A percentile compares a stretch with the other conserved stretches of the same genome.
These are phyloP conservation scores for Antarctomyces pellizariae DNA, from an alignment of 495 filamentous ascomycete species.

Conservation along the genomic window DNA sequence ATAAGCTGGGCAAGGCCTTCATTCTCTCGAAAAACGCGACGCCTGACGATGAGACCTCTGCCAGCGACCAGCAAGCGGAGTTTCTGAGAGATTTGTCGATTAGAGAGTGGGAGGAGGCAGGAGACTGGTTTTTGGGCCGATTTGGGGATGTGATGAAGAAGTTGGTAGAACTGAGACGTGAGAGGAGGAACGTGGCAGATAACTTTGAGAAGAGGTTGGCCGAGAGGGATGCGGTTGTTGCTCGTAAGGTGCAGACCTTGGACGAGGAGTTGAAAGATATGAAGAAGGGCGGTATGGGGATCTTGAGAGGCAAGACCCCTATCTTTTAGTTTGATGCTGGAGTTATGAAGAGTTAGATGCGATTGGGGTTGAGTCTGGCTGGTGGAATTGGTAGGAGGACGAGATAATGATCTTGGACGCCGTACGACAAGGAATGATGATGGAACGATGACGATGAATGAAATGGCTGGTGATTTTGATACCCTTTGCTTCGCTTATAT, in stretches of 20 bases:
- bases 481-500: too few relatives aligned
- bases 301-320: constrained; percentile 7
- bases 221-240: constrained; percentile 24
- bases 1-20: constrained; percentile 13
- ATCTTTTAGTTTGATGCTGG: too few relatives aligned
- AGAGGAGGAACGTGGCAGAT: constrained; percentile 37
- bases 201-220: constrained; percentile 46
- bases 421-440: too few relatives aligned
- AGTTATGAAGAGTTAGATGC: too few relatives aligned
- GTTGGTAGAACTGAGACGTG: constrained; percentile 36
- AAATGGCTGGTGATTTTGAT: too few relatives aligned
- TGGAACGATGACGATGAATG: too few relatives aligned
- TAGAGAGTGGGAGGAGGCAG: constrained; percentile 60
- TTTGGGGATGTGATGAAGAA: constrained; percentile 38
- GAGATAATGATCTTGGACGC: too few relatives aligned
- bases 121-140: constrained; percentile 53
- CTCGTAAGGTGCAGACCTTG: constrained; percentile 27
- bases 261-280: constrained; percentile 30
- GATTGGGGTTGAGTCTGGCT: too few relatives aligned
- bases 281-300: constrained; percentile 24
- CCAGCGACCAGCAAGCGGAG: constrained; percentile 22
- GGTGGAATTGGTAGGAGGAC: too few relatives aligned
- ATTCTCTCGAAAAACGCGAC: too few relatives aligned
- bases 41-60: constrained; percentile 2
- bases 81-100: constrained; percentile 43